Base-by-base conservation (phyloP, 2,329 filamentous ascomycete species). In the Exophiala bonariae region DNA sequence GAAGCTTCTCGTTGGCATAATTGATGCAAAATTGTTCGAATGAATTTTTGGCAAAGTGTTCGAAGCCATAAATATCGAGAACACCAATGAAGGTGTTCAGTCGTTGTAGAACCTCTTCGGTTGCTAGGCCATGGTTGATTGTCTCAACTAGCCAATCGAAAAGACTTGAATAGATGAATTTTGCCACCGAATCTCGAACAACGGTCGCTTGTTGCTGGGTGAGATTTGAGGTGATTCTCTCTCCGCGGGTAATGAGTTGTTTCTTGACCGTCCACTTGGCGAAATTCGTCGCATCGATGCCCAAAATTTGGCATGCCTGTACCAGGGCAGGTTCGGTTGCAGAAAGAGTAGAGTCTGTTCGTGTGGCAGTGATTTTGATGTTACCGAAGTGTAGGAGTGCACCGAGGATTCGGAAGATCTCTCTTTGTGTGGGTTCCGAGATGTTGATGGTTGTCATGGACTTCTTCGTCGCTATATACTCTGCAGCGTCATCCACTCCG, bases 1-100 rank as follows among this genome's bases (percentile, higher is more conserved):
- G 93, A 44, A 99, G 76, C 72, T 99, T 99, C 72, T 99, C 93
- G 70, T 99, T 99, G 71, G 93, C 93, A 64, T 99, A 99, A 72
- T 99, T 99, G 80, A 99, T 99, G 73, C 93, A 99, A 71, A 99
- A 99, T 68, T 99, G 93, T 68, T 99, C 93, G 62, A 99, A 99
- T 1, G 93, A 99, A 74, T 99, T 99, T 77, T 96, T 97, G 54
- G 93, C 92, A 64, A 99, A 99, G 71, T 97, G 93, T 69, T 99
- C 93, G 64, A 99, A 99, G 55, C 92, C 92, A 70, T 97, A 97
- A 59, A 99, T 99, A 88, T 99, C 93, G 56, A 99, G 81, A 38
- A 99, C 93, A 68, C 93, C 93, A 61, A 99, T 99, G 69, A 99
- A 99, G 2, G 89, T 92, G 45, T 77, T 81, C 47, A 95, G 89